phyloP scores from a whole-genome alignment of 768 basidiomycete species.

The Kwoniella heveanensis region DNA sequence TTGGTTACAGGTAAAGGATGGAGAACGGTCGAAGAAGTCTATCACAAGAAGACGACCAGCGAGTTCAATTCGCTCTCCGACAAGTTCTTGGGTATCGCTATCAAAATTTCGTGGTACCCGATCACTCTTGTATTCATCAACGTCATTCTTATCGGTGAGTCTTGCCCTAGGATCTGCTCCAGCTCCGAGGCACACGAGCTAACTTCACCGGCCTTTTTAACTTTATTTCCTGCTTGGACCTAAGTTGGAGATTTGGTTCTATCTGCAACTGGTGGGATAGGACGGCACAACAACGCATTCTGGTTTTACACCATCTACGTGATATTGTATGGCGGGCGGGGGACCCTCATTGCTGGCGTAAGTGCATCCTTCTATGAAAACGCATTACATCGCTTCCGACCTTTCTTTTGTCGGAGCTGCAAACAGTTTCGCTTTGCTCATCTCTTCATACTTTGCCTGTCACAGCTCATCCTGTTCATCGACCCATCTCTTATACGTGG shows the following conservation, averaged over 20 bases:
- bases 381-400: too few species aligned
- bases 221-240: too few species aligned
- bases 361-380: too few species aligned
- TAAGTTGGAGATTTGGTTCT: constrained; percentile 32
- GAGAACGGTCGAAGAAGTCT: not conserved
- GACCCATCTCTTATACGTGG: constrained; percentile 8
- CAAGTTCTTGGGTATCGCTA: constrained; percentile 34
- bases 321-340: constrained; percentile 36
- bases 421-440: not conserved
- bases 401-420: too few species aligned
- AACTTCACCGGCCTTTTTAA: not conserved
- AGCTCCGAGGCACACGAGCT: not conserved
- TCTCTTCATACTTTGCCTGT: not conserved
- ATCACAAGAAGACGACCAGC: constrained; percentile 3
- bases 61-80: constrained; percentile 25
- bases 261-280: constrained; percentile 22
- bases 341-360: constrained; percentile 30
- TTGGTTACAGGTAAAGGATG: constrained; percentile 6
- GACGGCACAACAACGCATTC: constrained; percentile 7
- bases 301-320: constrained; percentile 33
- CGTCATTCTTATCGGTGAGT: constrained; percentile 33
- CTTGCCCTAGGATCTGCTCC: not conserved
- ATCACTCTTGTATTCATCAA: constrained; percentile 34
- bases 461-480: constrained; percentile 3
- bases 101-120: constrained; percentile 39